phyloP scores from a whole-genome alignment of 768 basidiomycete species.

The Mycena belliarum region DNA sequence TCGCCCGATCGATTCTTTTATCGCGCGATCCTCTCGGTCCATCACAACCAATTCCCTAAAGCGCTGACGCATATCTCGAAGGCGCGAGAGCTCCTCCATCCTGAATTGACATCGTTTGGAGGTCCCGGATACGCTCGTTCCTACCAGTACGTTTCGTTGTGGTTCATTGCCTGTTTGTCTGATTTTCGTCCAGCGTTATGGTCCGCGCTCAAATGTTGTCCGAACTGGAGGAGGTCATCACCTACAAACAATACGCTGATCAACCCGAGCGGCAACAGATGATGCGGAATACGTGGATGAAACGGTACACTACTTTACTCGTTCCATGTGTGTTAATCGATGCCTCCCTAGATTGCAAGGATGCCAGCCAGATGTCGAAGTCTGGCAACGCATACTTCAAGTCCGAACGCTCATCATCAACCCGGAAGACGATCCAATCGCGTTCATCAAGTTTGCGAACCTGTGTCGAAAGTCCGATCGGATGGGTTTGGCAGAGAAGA shows the following conservation, averaged over 20 bases:
- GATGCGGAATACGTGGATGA: conserved; percentile 97
- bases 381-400: conserved; percentile 97
- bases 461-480: conserved; percentile 94
- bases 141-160: conserved; percentile 70
- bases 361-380: conserved; percentile 97
- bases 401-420: conserved; percentile 91
- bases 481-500: conserved; percentile 93
- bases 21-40: conserved; percentile 91
- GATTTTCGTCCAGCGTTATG: conserved; percentile 65
- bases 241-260: conserved; percentile 92
- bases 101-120: conserved; percentile 87
- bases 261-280: conserved; percentile 88
- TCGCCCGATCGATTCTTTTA: conserved; percentile 95
- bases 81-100: conserved; percentile 89
- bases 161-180: not conserved
- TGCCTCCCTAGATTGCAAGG: conserved; percentile 73
- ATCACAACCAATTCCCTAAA: conserved; percentile 94
- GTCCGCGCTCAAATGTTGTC: conserved; percentile 99
- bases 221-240: conserved; percentile 95
- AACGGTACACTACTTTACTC: conserved; percentile 52
- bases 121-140: conserved; percentile 97
- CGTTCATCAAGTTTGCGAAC: conserved; percentile 99
- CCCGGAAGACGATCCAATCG: conserved; percentile 91
- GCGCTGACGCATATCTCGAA: conserved; percentile 88
- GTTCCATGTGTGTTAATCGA: not conserved